Percentiles rank a stretch among this genome's conserved stretches.
These are phyloP conservation scores for Colletotrichum sp. DNA, from an alignment of 2,329 filamentous ascomycete species.

Conservation along the genomic window DNA sequence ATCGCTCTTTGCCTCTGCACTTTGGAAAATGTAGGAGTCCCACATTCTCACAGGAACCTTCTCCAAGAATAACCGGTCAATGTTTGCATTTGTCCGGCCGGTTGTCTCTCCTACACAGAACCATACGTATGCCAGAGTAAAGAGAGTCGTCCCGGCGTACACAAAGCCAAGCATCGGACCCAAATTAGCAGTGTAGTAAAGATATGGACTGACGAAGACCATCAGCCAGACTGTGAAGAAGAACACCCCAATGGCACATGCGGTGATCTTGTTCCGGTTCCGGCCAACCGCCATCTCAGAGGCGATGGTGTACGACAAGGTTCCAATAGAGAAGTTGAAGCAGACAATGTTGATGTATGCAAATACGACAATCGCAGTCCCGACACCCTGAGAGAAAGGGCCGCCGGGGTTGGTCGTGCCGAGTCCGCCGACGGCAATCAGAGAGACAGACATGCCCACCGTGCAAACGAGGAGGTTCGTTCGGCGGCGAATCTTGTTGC, in stretches of 20 bases:
- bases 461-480: slow-evolving; percentile 39
- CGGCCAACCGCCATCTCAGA: slow-evolving; percentile 52
- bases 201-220: slow-evolving; percentile 43
- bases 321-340: slow-evolving; percentile 51
- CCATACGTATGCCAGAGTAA: slow-evolving; percentile 40
- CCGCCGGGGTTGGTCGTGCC: slow-evolving; percentile 34
- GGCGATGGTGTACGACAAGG: slow-evolving; percentile 45
- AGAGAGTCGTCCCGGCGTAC: slow-evolving; percentile 36
- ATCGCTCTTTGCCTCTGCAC: neutral
- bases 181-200: slow-evolving; percentile 46
- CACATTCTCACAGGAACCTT: slow-evolving; percentile 30
- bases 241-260: slow-evolving; percentile 46
- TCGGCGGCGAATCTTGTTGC: slow-evolving; percentile 44
- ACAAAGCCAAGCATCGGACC: slow-evolving; percentile 44
- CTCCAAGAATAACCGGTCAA: slow-evolving; percentile 27
- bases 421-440: slow-evolving; percentile 46
- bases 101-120: slow-evolving; percentile 38
- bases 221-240: slow-evolving; percentile 46
- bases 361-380: slow-evolving; percentile 46
- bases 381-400: slow-evolving; percentile 28
- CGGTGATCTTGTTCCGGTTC: slow-evolving; percentile 49
- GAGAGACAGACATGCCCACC: slow-evolving; percentile 40
- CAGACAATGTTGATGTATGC: slow-evolving; percentile 45
- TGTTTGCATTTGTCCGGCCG: slow-evolving; percentile 32
- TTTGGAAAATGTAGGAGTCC: neutral